These are phyloP conservation scores for Blastobotrys ciferrii DNA, from an alignment of 1,139 yeast species.

Conservation along the genomic window DNA sequence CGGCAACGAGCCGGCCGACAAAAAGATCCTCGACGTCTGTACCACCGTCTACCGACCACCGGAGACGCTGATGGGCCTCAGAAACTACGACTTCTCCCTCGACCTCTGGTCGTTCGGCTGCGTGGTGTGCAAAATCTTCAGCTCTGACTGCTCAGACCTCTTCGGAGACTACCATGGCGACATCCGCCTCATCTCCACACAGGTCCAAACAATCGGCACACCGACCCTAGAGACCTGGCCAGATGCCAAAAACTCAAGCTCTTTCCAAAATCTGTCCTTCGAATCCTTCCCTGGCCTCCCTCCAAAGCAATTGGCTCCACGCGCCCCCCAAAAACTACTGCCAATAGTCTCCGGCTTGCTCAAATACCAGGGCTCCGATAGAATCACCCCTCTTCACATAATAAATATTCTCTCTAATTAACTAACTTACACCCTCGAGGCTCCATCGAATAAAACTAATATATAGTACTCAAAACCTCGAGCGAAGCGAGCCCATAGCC, in stretches of 20 bases:
- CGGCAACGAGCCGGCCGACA: conserved; percentile 46
- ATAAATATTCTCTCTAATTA: conserved; percentile 15
- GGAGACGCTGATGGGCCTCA: conserved; percentile 71
- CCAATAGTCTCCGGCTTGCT: conserved; percentile 39
- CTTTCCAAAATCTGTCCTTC: conserved; percentile 43
- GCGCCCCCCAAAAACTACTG: conserved; percentile 31
- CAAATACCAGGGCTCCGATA: conserved; percentile 40
- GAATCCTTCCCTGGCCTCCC: conserved; percentile 36
- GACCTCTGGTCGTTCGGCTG: conserved; percentile 87
- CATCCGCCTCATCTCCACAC: conserved; percentile 59
- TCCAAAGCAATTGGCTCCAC: conserved; percentile 39
- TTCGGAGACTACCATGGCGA: conserved; percentile 51
- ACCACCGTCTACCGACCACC: conserved; percentile 83
- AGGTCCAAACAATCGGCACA: conserved; percentile 66
- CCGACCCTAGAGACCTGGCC: conserved; percentile 56
- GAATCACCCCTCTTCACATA: conserved; percentile 38
- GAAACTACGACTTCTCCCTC: conserved; percentile 56
- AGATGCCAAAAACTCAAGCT: conserved; percentile 42
- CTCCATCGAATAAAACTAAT: too few relatives aligned
- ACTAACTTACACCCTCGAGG: too few relatives aligned
- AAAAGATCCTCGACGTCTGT: conserved; percentile 65
- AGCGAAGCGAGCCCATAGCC: too few relatives aligned
- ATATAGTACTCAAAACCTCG: too few relatives aligned
- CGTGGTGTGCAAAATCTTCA: conserved; percentile 54
- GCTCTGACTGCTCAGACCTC: conserved; percentile 43